Evolutionary conservation across 1,139 yeast genomes (phyloP), one percentile per base, ranked within the genome.

Genomic region (Maudiozyma humilis): DNA sequence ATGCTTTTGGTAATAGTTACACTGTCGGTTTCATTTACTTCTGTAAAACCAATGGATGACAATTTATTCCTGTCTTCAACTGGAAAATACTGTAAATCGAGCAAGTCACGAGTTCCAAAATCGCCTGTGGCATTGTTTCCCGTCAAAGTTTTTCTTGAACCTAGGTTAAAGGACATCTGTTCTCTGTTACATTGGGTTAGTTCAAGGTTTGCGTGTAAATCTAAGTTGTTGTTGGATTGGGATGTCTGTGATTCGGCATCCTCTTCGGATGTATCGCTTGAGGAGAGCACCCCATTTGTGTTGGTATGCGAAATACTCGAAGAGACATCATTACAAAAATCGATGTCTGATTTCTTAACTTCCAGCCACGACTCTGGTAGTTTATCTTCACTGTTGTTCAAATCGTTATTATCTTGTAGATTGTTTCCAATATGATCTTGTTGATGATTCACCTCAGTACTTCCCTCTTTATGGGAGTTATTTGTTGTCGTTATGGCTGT

Each of bases 181-280:
- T 23, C 27, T 10, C 10, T 23, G 6, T 10, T 23, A 23, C 27
- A 6, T 23, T 23, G 6, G 27, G 27, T 23, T 23, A 23, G 27
- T 10, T 23, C 27, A 23, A 23, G 27, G 10, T 23, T 23, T 23
- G 27, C 6, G 27, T 23, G 27, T 23, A 10, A 23, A 6, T 23
- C 27, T 6, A 10, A 10, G 27, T 23, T 10, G 10, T 23, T 23
- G 6, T 23, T 6, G 6, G 10, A 6, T 10, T 23, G 42, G 3
- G 38, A 35, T 23, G 16, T 37, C 7, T 37, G 35, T 2, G 23
- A 14, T 10, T 23, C 17, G 14, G 34, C 38, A 39, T 60, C 64
- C 42, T 59, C 64, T 36, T 56, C 62, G 4, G 64, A 58, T 3
- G 62, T 59, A 40, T 59, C 63, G 32, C 60, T 55, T 3, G 64